Percentiles rank a stretch among this genome's conserved stretches.
Conservation (phyloP, 495 filamentous ascomycete species). For the Hypoxylon cercidicola region DNA sequence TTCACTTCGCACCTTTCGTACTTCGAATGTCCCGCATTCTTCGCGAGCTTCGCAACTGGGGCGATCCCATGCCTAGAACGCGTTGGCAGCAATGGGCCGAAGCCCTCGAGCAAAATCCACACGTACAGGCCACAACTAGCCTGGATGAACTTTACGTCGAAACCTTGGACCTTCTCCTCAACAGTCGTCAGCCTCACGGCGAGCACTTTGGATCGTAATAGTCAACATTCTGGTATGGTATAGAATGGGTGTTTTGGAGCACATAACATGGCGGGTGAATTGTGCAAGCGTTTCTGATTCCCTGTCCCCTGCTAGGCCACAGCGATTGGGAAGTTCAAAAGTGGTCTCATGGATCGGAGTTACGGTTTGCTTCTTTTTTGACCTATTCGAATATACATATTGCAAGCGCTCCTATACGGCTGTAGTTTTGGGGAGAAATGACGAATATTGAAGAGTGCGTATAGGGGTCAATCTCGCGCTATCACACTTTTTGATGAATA, state of each 20-base stretch:
- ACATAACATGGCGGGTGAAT: constrained; percentile 20
- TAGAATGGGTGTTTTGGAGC: constrained; percentile 53
- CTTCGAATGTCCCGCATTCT: constrained; percentile 78
- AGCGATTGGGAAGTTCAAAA: not conserved
- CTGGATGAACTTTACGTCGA: constrained; percentile 77
- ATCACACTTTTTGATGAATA: not conserved
- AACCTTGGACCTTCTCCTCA: constrained; percentile 71
- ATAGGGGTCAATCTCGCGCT: not conserved
- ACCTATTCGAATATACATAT: constrained; percentile 14
- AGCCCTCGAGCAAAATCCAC: constrained; percentile 80
- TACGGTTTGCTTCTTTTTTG: not conserved
- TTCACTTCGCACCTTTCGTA: constrained; percentile 90
- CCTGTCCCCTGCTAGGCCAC: constrained; percentile 37
- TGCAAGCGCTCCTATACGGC: not conserved
- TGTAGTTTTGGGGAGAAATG: not conserved
- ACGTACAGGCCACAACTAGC: constrained; percentile 82
- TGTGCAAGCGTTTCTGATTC: constrained; percentile 23
- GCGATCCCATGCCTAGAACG: constrained; percentile 72
- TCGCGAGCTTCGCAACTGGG: constrained; percentile 83
- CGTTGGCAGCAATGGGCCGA: constrained; percentile 82
- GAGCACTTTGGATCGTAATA: constrained; percentile 30
- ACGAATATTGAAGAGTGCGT: not conserved
- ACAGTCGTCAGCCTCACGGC: constrained; percentile 35
- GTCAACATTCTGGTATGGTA: constrained; percentile 48
- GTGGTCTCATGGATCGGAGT: constrained; percentile 17